Evolutionary conservation across 495 filamentous ascomycete species (phyloP).

Genomic region (Tuber magnatum): DNA sequence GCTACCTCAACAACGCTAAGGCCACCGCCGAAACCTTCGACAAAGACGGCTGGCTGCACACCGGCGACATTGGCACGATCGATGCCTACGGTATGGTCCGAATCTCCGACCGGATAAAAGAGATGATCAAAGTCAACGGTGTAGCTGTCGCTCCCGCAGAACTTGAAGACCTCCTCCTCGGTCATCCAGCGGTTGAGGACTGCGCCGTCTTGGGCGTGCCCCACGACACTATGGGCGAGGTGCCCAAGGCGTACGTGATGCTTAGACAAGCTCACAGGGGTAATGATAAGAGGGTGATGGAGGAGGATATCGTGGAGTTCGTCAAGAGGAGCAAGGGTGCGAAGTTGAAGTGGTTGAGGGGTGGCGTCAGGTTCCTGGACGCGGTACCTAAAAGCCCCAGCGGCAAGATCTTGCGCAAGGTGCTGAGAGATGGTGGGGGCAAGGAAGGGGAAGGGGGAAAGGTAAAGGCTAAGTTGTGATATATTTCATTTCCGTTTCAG

Average conservation of each 20-base stretch:
- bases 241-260: slow-evolving; percentile 59
- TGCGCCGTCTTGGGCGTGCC: slow-evolving; percentile 53
- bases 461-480: slow-evolving; percentile 53
- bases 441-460: slow-evolving; percentile 63
- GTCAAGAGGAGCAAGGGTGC: slow-evolving; percentile 55
- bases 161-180: slow-evolving; percentile 57
- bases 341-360: slow-evolving; percentile 60
- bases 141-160: slow-evolving; percentile 65
- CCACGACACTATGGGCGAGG: slow-evolving; percentile 58
- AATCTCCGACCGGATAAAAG: slow-evolving; percentile 71
- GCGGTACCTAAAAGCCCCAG: slow-evolving; percentile 80
- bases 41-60: slow-evolving; percentile 55
- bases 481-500: not conserved
- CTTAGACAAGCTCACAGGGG: slow-evolving; percentile 44
- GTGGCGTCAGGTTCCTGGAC: slow-evolving; percentile 67
- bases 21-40: slow-evolving; percentile 58
- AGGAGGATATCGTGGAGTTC: slow-evolving; percentile 47
- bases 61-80: slow-evolving; percentile 59
- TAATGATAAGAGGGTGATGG: slow-evolving; percentile 36
- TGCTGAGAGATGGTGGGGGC: slow-evolving; percentile 60
- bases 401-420: slow-evolving; percentile 79
- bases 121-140: slow-evolving; percentile 70
- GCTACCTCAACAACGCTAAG: slow-evolving; percentile 50
- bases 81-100: slow-evolving; percentile 55
- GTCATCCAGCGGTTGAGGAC: slow-evolving; percentile 54